Base-by-base conservation (phyloP, 805 yeast species). In the Metschnikowia amazonensis region DNA sequence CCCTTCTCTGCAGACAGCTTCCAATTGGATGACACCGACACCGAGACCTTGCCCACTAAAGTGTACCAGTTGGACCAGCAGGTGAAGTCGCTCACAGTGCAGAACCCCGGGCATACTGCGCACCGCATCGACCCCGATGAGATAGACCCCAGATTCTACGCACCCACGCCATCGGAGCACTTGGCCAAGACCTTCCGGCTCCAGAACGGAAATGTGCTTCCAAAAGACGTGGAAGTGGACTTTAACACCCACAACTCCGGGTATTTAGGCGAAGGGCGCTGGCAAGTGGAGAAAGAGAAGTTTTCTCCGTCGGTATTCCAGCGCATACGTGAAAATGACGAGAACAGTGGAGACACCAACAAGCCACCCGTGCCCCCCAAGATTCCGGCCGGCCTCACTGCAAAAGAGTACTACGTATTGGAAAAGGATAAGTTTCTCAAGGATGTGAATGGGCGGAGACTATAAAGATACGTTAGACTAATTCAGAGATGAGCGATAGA, bases 131-230 rank as follows among this genome's bases (percentile, higher is more conserved):
- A 49, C 18, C 47, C 53, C n/a, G 49, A 56, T 39, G 60, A 57
- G 14, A 59, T 65, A 14, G 62, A 60, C 29, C 70, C 73, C 5
- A 60, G 57, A 40, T 68, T 60, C 48, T 64, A 72, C 48, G 79
- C 80, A 0, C 80, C 80, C 3, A 67, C 76, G 0, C 79, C 80
- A 2, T 64, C 67, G 36, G 77, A 74, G 44, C 72, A 69, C 45
- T 56, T 69, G 10, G 53, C 57, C 17, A 53, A 55, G 30, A 54
- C 51, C 9, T 37, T 56, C 25, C 50, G 64, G 14, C 50, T 63
- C 21, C 63, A 59, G 44, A 49, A 48, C 37, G 64, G 64, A 5
- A 45, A 47, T 2, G 49, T 45, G 4, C 49, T 48, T 4, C 46
- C 49, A 7, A 42, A 55, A 11, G 66, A 64, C 16, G 51, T 62